phyloP scores from a whole-genome alignment of 768 basidiomycete species.

The Tricholoma terreum region DNA sequence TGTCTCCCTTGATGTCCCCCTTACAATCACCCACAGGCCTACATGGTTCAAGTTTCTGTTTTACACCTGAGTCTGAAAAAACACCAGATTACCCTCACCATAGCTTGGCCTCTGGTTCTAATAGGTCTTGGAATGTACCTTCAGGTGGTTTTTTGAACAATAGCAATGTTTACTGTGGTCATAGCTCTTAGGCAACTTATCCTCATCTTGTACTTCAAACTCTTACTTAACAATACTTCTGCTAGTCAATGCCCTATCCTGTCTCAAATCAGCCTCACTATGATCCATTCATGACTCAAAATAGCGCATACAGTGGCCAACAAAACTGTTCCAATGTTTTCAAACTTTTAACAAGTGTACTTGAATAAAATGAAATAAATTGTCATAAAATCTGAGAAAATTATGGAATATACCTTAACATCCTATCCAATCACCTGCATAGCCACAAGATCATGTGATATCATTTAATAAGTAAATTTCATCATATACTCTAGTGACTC shows the following conservation, averaged over 20 bases:
- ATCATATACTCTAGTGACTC: no score
- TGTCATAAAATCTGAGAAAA: no score
- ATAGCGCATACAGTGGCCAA: no score
- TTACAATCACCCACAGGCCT: neutral
- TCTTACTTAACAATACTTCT: neutral
- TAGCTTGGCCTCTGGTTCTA: neutral
- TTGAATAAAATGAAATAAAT: no score
- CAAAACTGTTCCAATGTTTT: no score
- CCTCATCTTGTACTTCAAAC: neutral
- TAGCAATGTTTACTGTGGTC: neutral
- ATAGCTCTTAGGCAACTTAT: neutral
- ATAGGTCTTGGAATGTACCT: neutral
- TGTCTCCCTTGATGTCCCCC: neutral
- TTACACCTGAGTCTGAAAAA: neutral
- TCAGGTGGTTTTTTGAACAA: neutral
- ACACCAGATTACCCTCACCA: neutral
- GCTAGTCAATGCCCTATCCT: neutral
- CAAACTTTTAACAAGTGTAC: no score
- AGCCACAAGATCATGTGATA: no score
- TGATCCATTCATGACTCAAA: neutral
- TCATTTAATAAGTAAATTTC: no score
- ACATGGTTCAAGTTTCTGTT: neutral
- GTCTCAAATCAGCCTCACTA: neutral
- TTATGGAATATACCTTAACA: no score
- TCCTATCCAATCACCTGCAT: no score